Conservation (phyloP, 176 grass and related monocot species). For the Secale cereale region DNA sequence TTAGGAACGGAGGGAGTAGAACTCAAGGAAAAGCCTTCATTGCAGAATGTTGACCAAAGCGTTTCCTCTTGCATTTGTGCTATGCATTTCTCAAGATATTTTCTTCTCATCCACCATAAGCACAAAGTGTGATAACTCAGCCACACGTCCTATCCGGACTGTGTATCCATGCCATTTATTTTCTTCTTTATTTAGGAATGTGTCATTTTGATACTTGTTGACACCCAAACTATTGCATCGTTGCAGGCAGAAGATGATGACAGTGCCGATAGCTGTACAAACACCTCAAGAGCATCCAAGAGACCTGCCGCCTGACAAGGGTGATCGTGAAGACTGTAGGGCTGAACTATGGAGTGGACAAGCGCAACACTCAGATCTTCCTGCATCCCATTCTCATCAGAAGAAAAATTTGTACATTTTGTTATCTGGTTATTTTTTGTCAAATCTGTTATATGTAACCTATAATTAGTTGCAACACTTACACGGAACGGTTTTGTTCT, state of each 20-base stretch:
- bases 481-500: not conserved
- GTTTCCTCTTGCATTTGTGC: not conserved
- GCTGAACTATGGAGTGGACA: slow-evolving; percentile 3
- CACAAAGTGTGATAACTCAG: slow-evolving; percentile 2
- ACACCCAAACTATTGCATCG: slow-evolving; percentile 8
- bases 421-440: slow-evolving; percentile 1
- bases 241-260: slow-evolving; percentile 60
- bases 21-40: not conserved
- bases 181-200: not conserved
- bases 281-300: slow-evolving; percentile 50
- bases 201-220: not conserved
- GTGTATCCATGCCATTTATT: not conserved
- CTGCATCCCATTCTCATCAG: not conserved
- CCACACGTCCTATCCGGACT: not conserved
- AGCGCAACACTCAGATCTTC: slow-evolving; percentile 1
- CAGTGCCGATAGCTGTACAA: slow-evolving; percentile 50
- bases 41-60: not conserved
- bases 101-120: not conserved
- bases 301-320: slow-evolving; percentile 19
- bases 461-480: slow-evolving; percentile 1
- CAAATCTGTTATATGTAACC: slow-evolving; percentile 6
- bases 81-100: not conserved
- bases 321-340: not conserved
- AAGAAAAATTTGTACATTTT: slow-evolving; percentile 9
- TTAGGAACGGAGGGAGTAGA: not conserved